phyloP scores from a whole-genome alignment of 148 eudicot species.

The Cornus controversa region DNA sequence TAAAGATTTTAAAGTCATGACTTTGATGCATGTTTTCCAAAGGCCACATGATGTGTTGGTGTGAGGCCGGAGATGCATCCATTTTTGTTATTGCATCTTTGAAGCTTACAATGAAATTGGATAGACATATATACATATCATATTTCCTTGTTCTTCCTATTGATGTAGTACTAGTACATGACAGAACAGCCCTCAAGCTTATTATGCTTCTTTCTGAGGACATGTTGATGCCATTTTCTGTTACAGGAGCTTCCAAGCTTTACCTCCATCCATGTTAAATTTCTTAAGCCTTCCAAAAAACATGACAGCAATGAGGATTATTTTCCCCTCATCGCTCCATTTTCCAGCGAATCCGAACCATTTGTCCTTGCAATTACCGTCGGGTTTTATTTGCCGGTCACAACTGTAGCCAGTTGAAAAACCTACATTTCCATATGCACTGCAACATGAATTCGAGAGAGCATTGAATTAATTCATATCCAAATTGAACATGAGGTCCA shows the following conservation, averaged over 20 bases:
- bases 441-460: conserved; percentile 11
- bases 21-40: no score
- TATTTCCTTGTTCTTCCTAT: background rate
- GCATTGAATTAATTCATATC: no score
- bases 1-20: no score
- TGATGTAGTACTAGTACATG: no score
- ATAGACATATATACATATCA: background rate
- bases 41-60: no score
- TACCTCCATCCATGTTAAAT: conserved; percentile 55
- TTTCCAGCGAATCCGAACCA: conserved; percentile 60
- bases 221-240: background rate
- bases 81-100: no score
- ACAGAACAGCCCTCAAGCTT: no score
- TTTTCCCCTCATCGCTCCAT: conserved; percentile 64
- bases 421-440: conserved; percentile 82
- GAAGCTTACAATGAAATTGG: background rate
- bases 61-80: no score
- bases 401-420: conserved; percentile 73
- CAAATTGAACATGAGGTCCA: background rate
- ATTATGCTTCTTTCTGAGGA: background rate
- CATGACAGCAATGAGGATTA: conserved; percentile 61
- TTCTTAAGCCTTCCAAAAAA: conserved; percentile 71
- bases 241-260: conserved; percentile 46
- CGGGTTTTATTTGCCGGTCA: conserved; percentile 33
- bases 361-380: conserved; percentile 40